Conservation (phyloP, 495 filamentous ascomycete genomes). For the Annulohypoxylon stygium region DNA sequence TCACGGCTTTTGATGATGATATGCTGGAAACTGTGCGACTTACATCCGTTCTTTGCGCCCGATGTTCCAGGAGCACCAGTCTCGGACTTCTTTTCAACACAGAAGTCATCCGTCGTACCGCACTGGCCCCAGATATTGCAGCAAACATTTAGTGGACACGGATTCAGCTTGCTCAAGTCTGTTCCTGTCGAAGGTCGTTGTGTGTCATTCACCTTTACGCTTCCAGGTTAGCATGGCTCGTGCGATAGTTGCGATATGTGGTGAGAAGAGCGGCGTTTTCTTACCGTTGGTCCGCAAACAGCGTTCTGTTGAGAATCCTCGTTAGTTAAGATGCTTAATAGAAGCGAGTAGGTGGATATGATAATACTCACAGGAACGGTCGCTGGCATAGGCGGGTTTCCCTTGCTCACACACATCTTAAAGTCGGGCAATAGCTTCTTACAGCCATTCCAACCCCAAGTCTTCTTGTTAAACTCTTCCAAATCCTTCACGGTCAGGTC, state of each 20-base stretch:
- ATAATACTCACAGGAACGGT: conserved; percentile 17
- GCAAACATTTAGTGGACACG: conserved; percentile 54
- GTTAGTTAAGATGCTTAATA: background rate
- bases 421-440: conserved; percentile 39
- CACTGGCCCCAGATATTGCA: conserved; percentile 61
- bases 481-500: conserved; percentile 54
- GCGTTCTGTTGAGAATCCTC: background rate
- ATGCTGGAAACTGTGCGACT: conserved; percentile 6
- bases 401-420: conserved; percentile 64
- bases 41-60: conserved; percentile 46
- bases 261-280: background rate
- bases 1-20: conserved; percentile 32
- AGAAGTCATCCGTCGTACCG: conserved; percentile 50
- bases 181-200: conserved; percentile 10
- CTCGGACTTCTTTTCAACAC: conserved; percentile 5
- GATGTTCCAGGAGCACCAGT: conserved; percentile 49
- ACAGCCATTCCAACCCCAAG: conserved; percentile 67
- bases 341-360: background rate
- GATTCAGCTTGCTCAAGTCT: conserved; percentile 49
- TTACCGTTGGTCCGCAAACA: conserved; percentile 13
- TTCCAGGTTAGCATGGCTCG: background rate
- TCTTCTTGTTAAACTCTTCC: conserved; percentile 58
- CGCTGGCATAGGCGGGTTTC: conserved; percentile 61
- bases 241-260: background rate
- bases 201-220: conserved; percentile 26